Base-by-base conservation (phyloP, 371 early-diverging fungal genomes). In the Rhizopus delemar region DNA sequence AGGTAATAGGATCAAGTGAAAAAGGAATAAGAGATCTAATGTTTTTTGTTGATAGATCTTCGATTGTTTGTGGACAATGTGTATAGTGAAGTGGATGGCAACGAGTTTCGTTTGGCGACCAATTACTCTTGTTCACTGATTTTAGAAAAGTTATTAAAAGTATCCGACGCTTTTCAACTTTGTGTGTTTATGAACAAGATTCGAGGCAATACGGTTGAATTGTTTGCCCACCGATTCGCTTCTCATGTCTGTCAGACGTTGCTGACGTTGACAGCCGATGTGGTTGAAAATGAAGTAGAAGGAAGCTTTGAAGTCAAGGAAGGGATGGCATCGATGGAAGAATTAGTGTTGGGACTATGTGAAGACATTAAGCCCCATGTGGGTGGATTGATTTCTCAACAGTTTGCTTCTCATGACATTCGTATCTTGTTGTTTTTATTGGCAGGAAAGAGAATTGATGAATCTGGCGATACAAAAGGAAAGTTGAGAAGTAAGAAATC, bases 211-310 rank as follows among this genome's bases (percentile, higher is more conserved):
- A 82, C 81, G 34, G 65, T 86, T 22, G 82, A 83, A 58, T 75
- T 93, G 45, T 89, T 91, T 46, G 80, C 86, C 5, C 92, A 94
- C 70, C 87, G 89, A 50, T 93, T 90, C 59, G 93, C 89, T 5
- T 93, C 93, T 3, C 95, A 94, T 52, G 93, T 92, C 2, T 81
- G 83, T 51, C 95, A 94, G 69, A 90, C 92, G 3, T 61, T 92
- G 8, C 66, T 93, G 52, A 79, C 83, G 0, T 68, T 92, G 6
- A 83, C 85, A n/a, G 87, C 89, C 0, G 86, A 86, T 53, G 81
- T 87, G 11, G 81, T 93, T 8, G 90, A 92, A 53, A 74, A 86
- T 33, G 93, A 93, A 64, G 82, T 89, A 41, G 70, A 60, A 15
- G 68, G 76, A 46, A 64, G 74, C 16, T 63, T 63, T 50, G 55